phyloP scores from a whole-genome alignment of 2,329 filamentous ascomycete genomes.

The Amphichorda felina region DNA sequence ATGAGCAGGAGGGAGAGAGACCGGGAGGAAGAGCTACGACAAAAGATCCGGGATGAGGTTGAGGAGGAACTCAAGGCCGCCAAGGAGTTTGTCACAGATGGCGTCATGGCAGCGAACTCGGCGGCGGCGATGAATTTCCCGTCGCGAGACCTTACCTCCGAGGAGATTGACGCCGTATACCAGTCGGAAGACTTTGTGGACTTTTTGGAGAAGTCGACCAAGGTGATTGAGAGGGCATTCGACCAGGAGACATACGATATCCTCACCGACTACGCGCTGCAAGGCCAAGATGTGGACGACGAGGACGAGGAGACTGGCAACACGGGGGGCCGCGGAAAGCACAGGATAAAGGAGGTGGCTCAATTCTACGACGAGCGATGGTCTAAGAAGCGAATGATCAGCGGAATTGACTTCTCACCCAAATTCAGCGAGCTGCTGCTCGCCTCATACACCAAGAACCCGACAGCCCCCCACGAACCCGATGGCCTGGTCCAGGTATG shows the following conservation, averaged over 20 bases:
- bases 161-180: conserved; percentile 84
- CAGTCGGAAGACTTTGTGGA: conserved; percentile 88
- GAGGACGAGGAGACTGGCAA: conserved; percentile 70
- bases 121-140: conserved; percentile 49
- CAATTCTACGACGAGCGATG: conserved; percentile 94
- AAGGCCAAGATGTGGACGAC: conserved; percentile 63
- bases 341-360: conserved; percentile 73
- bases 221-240: conserved; percentile 89
- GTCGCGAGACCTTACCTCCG: conserved; percentile 63
- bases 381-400: conserved; percentile 97
- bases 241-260: conserved; percentile 91
- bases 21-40: conserved; percentile 78
- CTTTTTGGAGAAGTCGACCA: conserved; percentile 90
- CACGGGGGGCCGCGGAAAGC: conserved; percentile 56
- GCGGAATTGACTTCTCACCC: conserved; percentile 86
- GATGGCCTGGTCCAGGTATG: conserved; percentile 92
- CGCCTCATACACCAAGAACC: conserved; percentile 95
- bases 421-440: conserved; percentile 91
- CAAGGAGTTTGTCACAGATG: conserved; percentile 45
- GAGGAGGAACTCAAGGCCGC: conserved; percentile 80
- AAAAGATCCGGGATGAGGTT: conserved; percentile 76
- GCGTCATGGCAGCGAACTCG: conserved; percentile 11
- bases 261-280: conserved; percentile 82
- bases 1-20: conserved; percentile 69
- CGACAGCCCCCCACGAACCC: conserved; percentile 84